Evolutionary conservation across 805 yeast species (phyloP).

Genomic region (Metahyphopichia silvanorum): DNA sequence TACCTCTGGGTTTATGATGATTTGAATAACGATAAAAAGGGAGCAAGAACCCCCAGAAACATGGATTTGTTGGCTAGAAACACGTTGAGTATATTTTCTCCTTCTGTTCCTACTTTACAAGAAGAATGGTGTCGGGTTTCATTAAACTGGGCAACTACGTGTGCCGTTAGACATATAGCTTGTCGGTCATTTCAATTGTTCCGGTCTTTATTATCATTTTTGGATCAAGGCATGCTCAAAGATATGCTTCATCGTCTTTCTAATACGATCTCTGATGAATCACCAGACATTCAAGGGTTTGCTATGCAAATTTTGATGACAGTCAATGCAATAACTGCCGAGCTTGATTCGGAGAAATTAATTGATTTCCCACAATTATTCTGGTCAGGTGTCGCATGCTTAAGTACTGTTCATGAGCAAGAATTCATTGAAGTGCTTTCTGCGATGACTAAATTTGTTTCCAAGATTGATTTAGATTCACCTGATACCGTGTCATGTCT

Average conservation of each 20-base stretch:
- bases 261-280: constrained; percentile 87
- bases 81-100: constrained; percentile 54
- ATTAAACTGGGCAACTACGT: constrained; percentile 92
- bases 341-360: constrained; percentile 70
- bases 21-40: constrained; percentile 64
- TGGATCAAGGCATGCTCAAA: constrained; percentile 84
- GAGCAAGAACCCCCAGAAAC: constrained; percentile 79
- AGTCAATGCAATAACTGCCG: constrained; percentile 85
- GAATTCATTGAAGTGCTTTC: constrained; percentile 88
- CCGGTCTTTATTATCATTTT: constrained; percentile 72
- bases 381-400: constrained; percentile 92
- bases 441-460: constrained; percentile 74
- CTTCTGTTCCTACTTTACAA: constrained; percentile 52
- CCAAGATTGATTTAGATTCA: constrained; percentile 82
- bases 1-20: constrained; percentile 85
- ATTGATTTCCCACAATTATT: constrained; percentile 89
- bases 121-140: constrained; percentile 84
- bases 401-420: constrained; percentile 86
- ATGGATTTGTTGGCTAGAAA: constrained; percentile 76
- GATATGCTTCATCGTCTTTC: constrained; percentile 93
- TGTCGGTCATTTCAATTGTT: constrained; percentile 94
- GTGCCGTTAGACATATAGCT: constrained; percentile 95
- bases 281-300: constrained; percentile 90
- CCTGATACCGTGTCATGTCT: constrained; percentile 82
- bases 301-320: constrained; percentile 98